These are phyloP conservation scores for Lactarius indigo DNA, from an alignment of 768 basidiomycete species.

Conservation along the genomic window DNA sequence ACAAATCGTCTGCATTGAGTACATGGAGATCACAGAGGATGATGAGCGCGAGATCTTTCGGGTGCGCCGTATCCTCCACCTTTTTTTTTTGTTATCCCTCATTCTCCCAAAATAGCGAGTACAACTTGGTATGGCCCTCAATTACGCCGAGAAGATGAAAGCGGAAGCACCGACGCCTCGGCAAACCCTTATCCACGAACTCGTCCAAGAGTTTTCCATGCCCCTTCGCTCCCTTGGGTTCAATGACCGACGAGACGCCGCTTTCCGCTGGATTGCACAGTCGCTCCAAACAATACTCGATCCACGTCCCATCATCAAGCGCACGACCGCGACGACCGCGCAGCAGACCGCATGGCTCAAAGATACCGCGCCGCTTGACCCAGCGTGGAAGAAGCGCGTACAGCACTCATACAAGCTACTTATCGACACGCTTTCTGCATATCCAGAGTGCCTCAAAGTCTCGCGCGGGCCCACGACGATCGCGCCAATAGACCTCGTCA, in stretches of 20 bases:
- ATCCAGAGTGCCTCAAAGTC: slow-evolving; percentile 19
- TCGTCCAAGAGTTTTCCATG: slow-evolving; percentile 24
- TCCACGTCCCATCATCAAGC: slow-evolving; percentile 32
- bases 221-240: slow-evolving; percentile 40
- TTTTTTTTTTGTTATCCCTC: background rate
- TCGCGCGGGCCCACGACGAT: slow-evolving; percentile 19
- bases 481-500: slow-evolving; percentile 26
- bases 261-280: slow-evolving; percentile 58
- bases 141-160: slow-evolving; percentile 31
- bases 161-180: slow-evolving; percentile 29
- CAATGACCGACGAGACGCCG: slow-evolving; percentile 49
- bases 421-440: slow-evolving; percentile 8
- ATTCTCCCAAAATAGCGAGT: slow-evolving; percentile 26
- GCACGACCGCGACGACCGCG: slow-evolving; percentile 32
- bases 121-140: slow-evolving; percentile 31
- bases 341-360: slow-evolving; percentile 52
- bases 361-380: slow-evolving; percentile 12
- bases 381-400: slow-evolving; percentile 14
- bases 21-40: slow-evolving; percentile 28
- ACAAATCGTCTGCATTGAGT: slow-evolving; percentile 53
- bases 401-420: slow-evolving; percentile 20
- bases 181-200: slow-evolving; percentile 22
- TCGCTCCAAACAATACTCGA: slow-evolving; percentile 50
- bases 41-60: slow-evolving; percentile 36
- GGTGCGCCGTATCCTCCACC: slow-evolving; percentile 22